These are phyloP conservation scores for Calonectria pteridis DNA, from an alignment of 2,329 filamentous ascomycete species.

Conservation along the genomic window DNA sequence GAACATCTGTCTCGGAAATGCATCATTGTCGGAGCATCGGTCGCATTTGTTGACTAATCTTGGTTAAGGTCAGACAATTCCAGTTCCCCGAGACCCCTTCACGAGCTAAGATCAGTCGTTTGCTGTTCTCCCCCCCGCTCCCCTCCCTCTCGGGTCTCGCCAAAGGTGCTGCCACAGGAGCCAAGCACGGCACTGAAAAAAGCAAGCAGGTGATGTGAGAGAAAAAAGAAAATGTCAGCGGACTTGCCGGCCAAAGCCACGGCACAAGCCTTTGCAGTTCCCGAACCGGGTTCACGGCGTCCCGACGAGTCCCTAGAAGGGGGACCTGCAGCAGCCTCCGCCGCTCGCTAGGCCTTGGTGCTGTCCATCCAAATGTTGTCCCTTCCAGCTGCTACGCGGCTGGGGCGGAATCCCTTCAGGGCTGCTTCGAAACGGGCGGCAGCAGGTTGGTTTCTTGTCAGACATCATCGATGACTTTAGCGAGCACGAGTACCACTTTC, in stretches of 20 bases:
- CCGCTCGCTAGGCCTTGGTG: not conserved
- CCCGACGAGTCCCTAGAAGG: constrained; percentile 25
- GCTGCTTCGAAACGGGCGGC: constrained; percentile 19
- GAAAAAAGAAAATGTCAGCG: not conserved
- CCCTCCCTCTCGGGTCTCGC: not conserved
- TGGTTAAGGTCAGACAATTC: constrained; percentile 29
- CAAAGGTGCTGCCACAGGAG: constrained; percentile 5
- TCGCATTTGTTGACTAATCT: constrained; percentile 14
- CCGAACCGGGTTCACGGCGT: constrained; percentile 22
- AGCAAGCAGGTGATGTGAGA: constrained; percentile 9
- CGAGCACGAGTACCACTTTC: constrained; percentile 13
- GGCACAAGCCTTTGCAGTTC: not conserved
- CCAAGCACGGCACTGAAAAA: not conserved
- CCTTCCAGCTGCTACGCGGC: constrained; percentile 24
- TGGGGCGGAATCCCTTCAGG: constrained; percentile 25
- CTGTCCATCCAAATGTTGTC: constrained; percentile 22
- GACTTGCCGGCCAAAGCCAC: constrained; percentile 7
- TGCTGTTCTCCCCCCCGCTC: not conserved
- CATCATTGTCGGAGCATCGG: constrained; percentile 23
- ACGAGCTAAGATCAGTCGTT: not conserved
- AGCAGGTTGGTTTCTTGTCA: not conserved
- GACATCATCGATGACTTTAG: constrained; percentile 14
- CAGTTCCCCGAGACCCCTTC: constrained; percentile 15
- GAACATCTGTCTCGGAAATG: constrained; percentile 9
- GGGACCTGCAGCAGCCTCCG: not conserved